Evolutionary conservation across 2,329 filamentous ascomycete genomes (phyloP).

Genomic region (Mycocentrospora acerina): DNA sequence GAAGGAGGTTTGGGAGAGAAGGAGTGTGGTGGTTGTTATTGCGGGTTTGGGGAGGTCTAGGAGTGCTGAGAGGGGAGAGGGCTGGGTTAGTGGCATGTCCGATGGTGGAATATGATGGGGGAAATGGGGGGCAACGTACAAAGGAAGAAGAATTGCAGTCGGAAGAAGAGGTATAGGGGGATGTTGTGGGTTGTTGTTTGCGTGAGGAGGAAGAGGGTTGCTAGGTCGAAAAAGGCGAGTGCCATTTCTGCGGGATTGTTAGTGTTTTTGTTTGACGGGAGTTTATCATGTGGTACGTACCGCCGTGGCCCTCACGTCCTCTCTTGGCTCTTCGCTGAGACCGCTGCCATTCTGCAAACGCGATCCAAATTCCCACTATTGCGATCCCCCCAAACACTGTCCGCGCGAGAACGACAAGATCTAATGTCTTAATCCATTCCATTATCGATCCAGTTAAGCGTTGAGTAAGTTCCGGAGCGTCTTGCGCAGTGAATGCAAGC

Average conservation of each 20-base stretch:
- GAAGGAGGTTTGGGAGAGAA: slow-evolving; percentile 81
- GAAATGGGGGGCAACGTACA: slow-evolving; percentile 41
- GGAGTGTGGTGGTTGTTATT: slow-evolving; percentile 68
- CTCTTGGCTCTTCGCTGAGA: slow-evolving; percentile 16
- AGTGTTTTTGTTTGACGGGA: slow-evolving; percentile 3
- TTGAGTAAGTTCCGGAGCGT: slow-evolving; percentile 74
- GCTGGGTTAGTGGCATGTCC: too few species aligned
- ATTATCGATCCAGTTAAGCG: slow-evolving; percentile 47
- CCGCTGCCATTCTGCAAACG: slow-evolving; percentile 30
- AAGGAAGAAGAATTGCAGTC: slow-evolving; percentile 60
- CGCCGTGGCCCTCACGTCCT: slow-evolving; percentile 21
- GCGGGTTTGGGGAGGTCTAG: slow-evolving; percentile 54
- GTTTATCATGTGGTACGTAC: slow-evolving; percentile 15
- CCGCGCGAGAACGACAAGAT: slow-evolving; percentile 30
- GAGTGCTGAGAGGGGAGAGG: slow-evolving; percentile 23
- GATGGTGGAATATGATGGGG: not conserved
- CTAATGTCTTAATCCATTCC: slow-evolving; percentile 47
- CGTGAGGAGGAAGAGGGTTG: slow-evolving; percentile 78
- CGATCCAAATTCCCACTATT: slow-evolving; percentile 30
- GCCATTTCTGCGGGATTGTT: slow-evolving; percentile 44
- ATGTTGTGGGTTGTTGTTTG: slow-evolving; percentile 85
- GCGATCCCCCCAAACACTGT: slow-evolving; percentile 43
- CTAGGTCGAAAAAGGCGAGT: slow-evolving; percentile 60
- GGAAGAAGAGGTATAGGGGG: slow-evolving; percentile 78
- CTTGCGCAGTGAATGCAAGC: slow-evolving; percentile 80